phyloP scores from a whole-genome alignment of 139 green algal species.

The Chlamydomonas sphaeroides region DNA sequence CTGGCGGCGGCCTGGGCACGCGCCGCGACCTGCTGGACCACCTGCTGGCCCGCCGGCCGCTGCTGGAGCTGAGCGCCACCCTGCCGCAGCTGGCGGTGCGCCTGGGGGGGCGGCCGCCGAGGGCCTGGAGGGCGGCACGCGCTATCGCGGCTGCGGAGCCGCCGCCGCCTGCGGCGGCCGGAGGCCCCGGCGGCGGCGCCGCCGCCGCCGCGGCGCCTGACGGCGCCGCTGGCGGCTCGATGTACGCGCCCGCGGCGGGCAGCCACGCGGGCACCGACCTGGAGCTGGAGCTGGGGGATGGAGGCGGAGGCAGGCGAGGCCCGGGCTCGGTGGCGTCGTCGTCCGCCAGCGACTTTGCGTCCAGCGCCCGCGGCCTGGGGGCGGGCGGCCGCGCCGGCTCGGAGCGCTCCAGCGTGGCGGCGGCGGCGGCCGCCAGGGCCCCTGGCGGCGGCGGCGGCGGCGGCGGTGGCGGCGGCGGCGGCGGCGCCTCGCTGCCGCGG shows the following conservation, averaged over 20 bases:
- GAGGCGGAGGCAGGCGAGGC: too few species aligned
- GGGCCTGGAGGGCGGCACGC: slow-evolving; percentile 39
- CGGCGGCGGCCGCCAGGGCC: background rate
- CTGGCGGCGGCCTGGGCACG: background rate
- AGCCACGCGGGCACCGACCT: slow-evolving; percentile 9
- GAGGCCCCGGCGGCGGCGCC: background rate
- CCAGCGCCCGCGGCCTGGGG: too few species aligned
- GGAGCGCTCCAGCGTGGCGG: too few species aligned
- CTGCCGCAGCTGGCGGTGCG: slow-evolving; percentile 73
- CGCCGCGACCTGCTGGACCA: slow-evolving; percentile 51
- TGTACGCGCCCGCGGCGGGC: slow-evolving; percentile 23
- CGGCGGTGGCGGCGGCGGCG: too few species aligned
- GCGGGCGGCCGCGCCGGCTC: too few species aligned
- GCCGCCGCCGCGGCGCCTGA: background rate
- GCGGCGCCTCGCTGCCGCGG: background rate
- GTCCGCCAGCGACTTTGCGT: too few species aligned
- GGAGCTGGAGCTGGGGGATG: too few species aligned
- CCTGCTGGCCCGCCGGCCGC: slow-evolving; percentile 48
- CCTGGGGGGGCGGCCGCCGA: slow-evolving; percentile 56
- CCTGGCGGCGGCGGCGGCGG: too few species aligned
- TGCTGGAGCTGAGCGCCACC: slow-evolving; percentile 54
- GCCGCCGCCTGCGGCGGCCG: background rate
- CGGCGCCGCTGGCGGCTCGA: background rate
- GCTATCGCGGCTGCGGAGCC: background rate
- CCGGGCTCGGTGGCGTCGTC: too few species aligned